These are phyloP conservation scores for Rhizopogon rudus DNA, from an alignment of 768 basidiomycete species.

Conservation along the genomic window DNA sequence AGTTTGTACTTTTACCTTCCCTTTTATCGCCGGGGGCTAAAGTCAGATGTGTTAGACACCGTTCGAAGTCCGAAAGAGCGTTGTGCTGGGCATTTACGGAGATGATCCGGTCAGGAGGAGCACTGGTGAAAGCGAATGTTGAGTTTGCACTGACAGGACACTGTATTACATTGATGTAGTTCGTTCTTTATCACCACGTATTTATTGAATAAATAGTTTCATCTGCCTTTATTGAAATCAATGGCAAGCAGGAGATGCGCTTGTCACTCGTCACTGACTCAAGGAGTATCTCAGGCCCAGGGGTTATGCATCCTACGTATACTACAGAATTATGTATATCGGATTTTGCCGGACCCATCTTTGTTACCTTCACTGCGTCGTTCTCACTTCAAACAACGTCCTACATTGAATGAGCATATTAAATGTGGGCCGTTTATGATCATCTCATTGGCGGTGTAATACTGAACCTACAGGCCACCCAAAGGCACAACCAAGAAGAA, in stretches of 20 bases:
- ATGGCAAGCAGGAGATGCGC: no score
- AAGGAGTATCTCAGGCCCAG: no score
- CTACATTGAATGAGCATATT: not conserved
- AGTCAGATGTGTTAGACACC: not conserved
- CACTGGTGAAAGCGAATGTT: not conserved
- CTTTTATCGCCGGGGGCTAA: not conserved
- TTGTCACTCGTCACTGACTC: no score
- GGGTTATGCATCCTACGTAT: no score
- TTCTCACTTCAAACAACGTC: no score
- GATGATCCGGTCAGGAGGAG: not conserved
- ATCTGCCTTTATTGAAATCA: no score
- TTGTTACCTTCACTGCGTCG: no score
- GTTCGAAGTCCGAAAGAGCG: not conserved
- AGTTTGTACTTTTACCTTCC: not conserved
- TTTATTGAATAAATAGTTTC: no score
- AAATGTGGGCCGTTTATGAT: not conserved
- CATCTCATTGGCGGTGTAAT: not conserved
- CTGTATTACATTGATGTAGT: not conserved
- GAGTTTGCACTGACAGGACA: not conserved
- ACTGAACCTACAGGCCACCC: conserved; percentile 19
- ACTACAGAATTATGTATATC: no score
- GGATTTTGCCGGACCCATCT: no score
- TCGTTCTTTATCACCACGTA: no score
- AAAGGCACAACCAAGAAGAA: conserved; percentile 22
- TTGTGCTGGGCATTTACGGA: not conserved